phyloP scores from a whole-genome alignment of 2,329 filamentous ascomycete genomes.

The Metarhizium sp. region DNA sequence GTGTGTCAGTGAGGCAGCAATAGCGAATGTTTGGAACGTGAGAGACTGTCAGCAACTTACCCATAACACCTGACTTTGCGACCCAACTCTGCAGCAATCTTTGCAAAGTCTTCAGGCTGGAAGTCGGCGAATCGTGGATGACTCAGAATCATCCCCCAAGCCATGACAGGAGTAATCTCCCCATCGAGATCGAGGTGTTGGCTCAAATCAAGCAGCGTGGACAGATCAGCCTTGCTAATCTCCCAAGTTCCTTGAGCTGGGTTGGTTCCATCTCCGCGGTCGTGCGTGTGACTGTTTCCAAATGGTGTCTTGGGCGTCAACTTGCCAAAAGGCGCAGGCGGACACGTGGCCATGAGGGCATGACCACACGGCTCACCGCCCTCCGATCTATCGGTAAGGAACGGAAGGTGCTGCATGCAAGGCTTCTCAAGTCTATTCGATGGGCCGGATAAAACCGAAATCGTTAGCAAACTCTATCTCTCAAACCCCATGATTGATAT shows the following conservation, averaged over 20 bases:
- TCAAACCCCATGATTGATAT: slow-evolving; percentile 9
- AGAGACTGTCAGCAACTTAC: slow-evolving; percentile 38
- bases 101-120: slow-evolving; percentile 57
- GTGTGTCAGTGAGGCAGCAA: slow-evolving; percentile 1
- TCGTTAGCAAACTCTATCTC: slow-evolving; percentile 32
- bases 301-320: slow-evolving; percentile 43
- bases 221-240: slow-evolving; percentile 64
- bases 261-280: slow-evolving; percentile 13
- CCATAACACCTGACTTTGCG: slow-evolving; percentile 88
- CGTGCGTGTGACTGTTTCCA: slow-evolving; percentile 32
- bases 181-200: slow-evolving; percentile 74
- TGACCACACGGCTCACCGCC: slow-evolving; percentile 70
- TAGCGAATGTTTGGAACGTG: not conserved
- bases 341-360: slow-evolving; percentile 86
- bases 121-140: slow-evolving; percentile 62
- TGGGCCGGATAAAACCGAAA: slow-evolving; percentile 24
- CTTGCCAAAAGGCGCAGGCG: slow-evolving; percentile 54
- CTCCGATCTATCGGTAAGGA: slow-evolving; percentile 55
- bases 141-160: slow-evolving; percentile 71
- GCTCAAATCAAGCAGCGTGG: slow-evolving; percentile 77
- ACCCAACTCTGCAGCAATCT: slow-evolving; percentile 62
- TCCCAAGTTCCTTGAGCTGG: slow-evolving; percentile 69
- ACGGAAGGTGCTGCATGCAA: slow-evolving; percentile 86
- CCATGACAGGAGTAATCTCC: slow-evolving; percentile 93
- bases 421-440: slow-evolving; percentile 73